Percentiles rank a stretch among this genome's conserved stretches.
phyloP scores from a whole-genome alignment of 108 stramenopile genomes.

The Parietichytrium sp. region DNA sequence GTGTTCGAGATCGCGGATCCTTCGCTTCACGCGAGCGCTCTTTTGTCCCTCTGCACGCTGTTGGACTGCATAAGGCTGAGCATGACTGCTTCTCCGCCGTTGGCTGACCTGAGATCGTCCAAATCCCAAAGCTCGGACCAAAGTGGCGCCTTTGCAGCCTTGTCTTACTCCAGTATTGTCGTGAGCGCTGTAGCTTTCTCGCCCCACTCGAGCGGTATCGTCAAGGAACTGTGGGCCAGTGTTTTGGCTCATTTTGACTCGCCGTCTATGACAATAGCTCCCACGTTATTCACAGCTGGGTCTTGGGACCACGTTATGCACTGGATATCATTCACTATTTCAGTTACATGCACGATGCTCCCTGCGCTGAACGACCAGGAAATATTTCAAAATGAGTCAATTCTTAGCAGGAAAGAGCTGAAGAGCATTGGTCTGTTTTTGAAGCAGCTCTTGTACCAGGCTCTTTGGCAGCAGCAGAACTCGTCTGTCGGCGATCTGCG shows the following conservation, averaged over 20 bases:
- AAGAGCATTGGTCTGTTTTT: neutral
- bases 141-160: too few relatives aligned
- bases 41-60: too few relatives aligned
- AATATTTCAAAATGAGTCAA: neutral
- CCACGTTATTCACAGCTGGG: too few relatives aligned
- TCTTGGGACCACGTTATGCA: too few relatives aligned
- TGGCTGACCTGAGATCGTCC: too few relatives aligned
- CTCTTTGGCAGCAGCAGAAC: neutral
- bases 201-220: neutral
- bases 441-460: neutral
- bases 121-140: too few relatives aligned
- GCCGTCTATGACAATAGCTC: too few relatives aligned
- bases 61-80: too few relatives aligned
- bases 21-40: too few relatives aligned
- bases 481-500: neutral
- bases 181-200: neutral
- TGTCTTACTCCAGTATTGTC: neutral
- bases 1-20: too few relatives aligned
- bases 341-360: neutral
- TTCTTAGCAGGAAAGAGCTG: neutral
- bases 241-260: neutral
- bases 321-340: neutral
- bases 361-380: constrained; percentile 29
- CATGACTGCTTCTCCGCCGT: too few relatives aligned
- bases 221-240: neutral